Evolutionary conservation across 1,139 yeast genomes (phyloP).

Genomic region (Scheffersomyces cryptocercus): DNA sequence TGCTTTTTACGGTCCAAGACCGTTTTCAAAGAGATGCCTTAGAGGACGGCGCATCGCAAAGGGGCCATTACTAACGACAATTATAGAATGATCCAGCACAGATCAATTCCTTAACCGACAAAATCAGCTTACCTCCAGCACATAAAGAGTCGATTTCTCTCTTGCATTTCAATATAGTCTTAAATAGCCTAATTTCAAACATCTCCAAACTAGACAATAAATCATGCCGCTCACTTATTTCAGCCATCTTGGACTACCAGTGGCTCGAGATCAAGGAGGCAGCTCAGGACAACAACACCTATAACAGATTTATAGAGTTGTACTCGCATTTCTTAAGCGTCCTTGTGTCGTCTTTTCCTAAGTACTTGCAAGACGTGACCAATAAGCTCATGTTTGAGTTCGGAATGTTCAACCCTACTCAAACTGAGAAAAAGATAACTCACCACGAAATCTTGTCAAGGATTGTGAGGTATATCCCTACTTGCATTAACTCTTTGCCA

Average conservation of each 20-base stretch:
- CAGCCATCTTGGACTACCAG: conserved; percentile 40
- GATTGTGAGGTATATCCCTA: conserved; percentile 74
- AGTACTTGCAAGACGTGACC: conserved; percentile 85
- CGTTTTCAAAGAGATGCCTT: too few relatives aligned
- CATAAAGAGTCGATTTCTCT: conserved; percentile 39
- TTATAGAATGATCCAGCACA: conserved; percentile 30
- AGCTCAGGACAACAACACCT: conserved; percentile 19
- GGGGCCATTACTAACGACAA: conserved; percentile 2
- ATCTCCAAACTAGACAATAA: conserved; percentile 41
- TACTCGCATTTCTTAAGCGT: conserved; percentile 71
- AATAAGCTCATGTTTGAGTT: conserved; percentile 65
- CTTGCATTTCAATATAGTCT: conserved; percentile 35
- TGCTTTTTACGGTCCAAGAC: background rate
- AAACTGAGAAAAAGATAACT: conserved; percentile 27
- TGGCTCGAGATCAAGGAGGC: conserved; percentile 52
- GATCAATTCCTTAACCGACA: conserved; percentile 38
- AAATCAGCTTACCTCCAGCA: conserved; percentile 32
- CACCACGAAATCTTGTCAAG: conserved; percentile 71
- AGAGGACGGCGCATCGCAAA: background rate
- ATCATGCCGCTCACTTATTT: conserved; percentile 31
- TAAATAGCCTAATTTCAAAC: conserved; percentile 35
- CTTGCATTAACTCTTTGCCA: conserved; percentile 69
- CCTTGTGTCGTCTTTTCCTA: conserved; percentile 82
- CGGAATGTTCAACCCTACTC: conserved; percentile 16
- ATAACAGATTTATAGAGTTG: conserved; percentile 45